Conservation (phyloP, 78 protist genomes). For the Dictyostelium intermedium region DNA sequence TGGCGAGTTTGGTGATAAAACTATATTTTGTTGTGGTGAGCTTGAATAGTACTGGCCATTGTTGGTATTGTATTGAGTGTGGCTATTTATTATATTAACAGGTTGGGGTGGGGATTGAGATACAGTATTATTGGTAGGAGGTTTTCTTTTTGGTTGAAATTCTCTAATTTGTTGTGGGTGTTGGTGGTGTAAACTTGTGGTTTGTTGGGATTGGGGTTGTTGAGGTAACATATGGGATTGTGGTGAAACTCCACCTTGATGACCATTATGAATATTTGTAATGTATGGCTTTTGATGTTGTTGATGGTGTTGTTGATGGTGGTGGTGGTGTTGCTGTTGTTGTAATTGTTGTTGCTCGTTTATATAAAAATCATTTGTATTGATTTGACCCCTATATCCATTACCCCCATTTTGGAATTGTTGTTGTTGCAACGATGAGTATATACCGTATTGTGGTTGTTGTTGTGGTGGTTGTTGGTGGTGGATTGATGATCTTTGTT, state of each 20-base stretch:
- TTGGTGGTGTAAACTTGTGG: neutral
- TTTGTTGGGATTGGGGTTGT: constrained; percentile 3
- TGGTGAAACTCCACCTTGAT: neutral
- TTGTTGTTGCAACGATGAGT: constrained; percentile 9
- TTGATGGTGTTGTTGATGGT: neutral
- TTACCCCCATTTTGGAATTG: neutral
- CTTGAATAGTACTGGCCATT: neutral
- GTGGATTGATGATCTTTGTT: neutral
- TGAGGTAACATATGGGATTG: neutral
- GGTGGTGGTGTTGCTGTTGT: neutral
- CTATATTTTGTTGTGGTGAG: constrained; percentile 16
- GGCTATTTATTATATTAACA: constrained; percentile 7
- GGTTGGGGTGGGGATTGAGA: constrained; percentile 9
- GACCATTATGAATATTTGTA: neutral
- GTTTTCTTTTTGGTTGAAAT: constrained; percentile 58
- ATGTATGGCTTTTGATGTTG: neutral
- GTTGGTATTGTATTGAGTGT: neutral
- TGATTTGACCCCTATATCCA: neutral
- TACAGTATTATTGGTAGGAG: neutral
- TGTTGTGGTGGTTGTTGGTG: constrained; percentile 3
- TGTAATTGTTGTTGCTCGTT: neutral
- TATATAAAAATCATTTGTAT: neutral
- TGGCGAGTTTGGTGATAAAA: constrained; percentile 4
- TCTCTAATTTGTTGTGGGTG: constrained; percentile 19
- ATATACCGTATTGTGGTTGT: constrained; percentile 6